Evolutionary conservation across 2,329 filamentous ascomycete genomes (phyloP), one percentile per base, ranked within the genome.

Genomic region (Ascochyta pisi): DNA sequence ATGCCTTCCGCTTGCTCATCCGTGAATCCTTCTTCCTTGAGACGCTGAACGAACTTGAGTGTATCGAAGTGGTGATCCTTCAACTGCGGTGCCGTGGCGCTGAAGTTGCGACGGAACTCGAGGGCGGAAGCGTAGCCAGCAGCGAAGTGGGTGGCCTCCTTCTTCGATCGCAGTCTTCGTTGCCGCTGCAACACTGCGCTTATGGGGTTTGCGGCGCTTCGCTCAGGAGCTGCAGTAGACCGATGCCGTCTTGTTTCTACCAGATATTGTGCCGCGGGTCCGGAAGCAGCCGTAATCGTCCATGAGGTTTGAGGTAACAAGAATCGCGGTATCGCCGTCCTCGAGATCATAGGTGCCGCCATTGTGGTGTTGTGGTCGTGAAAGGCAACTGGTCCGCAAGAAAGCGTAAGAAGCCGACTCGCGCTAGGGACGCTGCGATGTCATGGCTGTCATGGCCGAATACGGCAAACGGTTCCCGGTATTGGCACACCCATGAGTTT

Each of bases 11-110:
- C 89, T 78, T 99, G 95, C 65, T 93, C 90, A 76, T 98, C 94
- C 23, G 92, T 96, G 76, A 98, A 97, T 0, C 95, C 95, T 75
- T 99, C 95, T 64, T 86, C 86, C 75, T 94, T 88, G 37, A 99
- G 82, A 48, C 91, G 84, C 78, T 96, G 91, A 35, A 99, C 93
- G 73, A 99, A 96, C 79, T 96, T 97, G 60, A 99, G 85, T 0
- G 95, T 99, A 77, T 99, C 95, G 74, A 99, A 99, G 77, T 99
- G 93, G 77, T 99, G 95, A 69, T 97, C 93, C 62, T 90, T 86
- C 48, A 76, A 73, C 46, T 80, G 83, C 34, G 78, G 69, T 2
- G 85, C 74, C 0, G 91, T 89, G 33, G 86, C 84, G 74, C 92
- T 89, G 74, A 97, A 94, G 50, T 63, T 50, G 49, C 77, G 71